Percentiles rank a stretch among this genome's conserved stretches.
Conservation (phyloP, 1,284 basidiomycete genomes). For the Rhodofomes roseus region DNA sequence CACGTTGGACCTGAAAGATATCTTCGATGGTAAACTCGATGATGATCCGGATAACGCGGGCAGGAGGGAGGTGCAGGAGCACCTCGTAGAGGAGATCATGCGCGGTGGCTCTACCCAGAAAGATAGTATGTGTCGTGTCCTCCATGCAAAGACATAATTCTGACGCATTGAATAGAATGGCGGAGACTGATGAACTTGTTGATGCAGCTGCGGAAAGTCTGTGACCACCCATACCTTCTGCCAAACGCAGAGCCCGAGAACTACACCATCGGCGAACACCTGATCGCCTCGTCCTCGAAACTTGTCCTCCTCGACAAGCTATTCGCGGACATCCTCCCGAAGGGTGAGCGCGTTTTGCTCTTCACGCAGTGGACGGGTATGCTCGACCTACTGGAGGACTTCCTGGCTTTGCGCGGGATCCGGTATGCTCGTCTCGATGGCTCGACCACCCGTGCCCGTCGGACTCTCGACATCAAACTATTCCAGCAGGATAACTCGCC, state of each 20-base stretch:
- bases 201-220: constrained; percentile 54
- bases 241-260: constrained; percentile 47
- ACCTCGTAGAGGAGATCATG: constrained; percentile 30
- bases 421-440: constrained; percentile 80
- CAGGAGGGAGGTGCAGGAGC: constrained; percentile 36
- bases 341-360: constrained; percentile 80
- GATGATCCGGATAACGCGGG: constrained; percentile 32
- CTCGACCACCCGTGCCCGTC: constrained; percentile 46
- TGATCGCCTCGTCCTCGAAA: constrained; percentile 61
- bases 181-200: constrained; percentile 55
- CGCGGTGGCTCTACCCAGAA: constrained; percentile 24
- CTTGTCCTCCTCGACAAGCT: constrained; percentile 80
- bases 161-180: constrained; percentile 35
- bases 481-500: constrained; percentile 60
- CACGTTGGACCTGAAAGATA: constrained; percentile 40
- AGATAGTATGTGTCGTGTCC: constrained; percentile 26
- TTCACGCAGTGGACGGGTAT: constrained; percentile 74
- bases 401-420: constrained; percentile 70
- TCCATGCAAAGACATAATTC: constrained; percentile 2
- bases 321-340: constrained; percentile 69
- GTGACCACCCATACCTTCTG: constrained; percentile 57
- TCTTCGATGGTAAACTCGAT: constrained; percentile 38
- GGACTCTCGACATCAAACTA: constrained; percentile 52
- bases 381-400: constrained; percentile 83
- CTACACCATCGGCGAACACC: constrained; percentile 50